Percentiles rank a stretch among this genome's conserved stretches.
Conservation (phyloP, 1,284 basidiomycete genomes). For the Sanghuangporus sanghuang region DNA sequence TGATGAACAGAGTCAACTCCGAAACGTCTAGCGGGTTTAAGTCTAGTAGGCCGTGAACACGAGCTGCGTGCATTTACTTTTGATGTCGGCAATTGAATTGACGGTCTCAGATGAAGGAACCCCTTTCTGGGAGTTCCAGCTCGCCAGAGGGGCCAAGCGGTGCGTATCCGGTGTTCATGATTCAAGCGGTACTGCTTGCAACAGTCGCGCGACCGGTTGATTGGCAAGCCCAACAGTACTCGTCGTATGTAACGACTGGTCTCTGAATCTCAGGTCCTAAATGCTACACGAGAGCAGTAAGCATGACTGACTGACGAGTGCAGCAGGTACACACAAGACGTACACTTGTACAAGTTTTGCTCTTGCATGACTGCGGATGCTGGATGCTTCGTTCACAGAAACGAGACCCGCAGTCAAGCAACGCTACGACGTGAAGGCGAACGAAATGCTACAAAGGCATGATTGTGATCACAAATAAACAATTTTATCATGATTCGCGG, state of each 20-base stretch:
- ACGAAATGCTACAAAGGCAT: slow-evolving; percentile 12
- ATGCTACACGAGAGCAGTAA: neutral
- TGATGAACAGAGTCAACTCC: neutral
- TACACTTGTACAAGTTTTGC: slow-evolving; percentile 13
- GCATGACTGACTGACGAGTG: neutral
- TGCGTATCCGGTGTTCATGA: neutral
- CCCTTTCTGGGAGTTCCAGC: neutral
- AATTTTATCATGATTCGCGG: neutral
- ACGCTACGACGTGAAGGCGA: slow-evolving; percentile 15
- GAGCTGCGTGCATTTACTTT: neutral
- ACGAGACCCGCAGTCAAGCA: slow-evolving; percentile 15
- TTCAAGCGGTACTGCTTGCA: slow-evolving; percentile 4
- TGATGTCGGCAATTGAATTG: neutral
- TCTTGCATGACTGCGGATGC: slow-evolving; percentile 15
- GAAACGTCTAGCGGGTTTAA: neutral
- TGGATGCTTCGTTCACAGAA: slow-evolving; percentile 15
- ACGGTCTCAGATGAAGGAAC: neutral
- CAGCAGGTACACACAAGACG: neutral
- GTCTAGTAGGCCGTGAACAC: neutral
- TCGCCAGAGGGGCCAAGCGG: neutral
- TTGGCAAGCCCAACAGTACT: slow-evolving; percentile 17
- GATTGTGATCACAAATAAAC: neutral
- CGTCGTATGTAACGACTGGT: slow-evolving; percentile 15
- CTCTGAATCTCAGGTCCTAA: slow-evolving; percentile 16
- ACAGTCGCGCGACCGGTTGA: slow-evolving; percentile 15